Conservation (phyloP, 1,139 yeast species). For the Zygosaccharomyces sapae region DNA sequence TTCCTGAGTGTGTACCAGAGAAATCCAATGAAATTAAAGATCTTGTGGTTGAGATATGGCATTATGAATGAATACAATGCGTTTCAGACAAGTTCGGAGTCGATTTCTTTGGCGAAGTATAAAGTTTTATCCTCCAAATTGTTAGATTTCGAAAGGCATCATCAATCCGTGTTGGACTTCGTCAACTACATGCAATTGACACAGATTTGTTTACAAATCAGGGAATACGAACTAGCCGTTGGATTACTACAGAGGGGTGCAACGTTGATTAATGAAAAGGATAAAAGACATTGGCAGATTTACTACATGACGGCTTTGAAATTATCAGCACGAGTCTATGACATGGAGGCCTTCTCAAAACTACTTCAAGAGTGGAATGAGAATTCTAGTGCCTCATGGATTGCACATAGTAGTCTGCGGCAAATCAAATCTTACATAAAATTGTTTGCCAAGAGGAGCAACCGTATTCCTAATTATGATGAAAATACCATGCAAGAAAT, state of each 20-base stretch:
- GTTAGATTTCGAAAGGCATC: constrained; percentile 15
- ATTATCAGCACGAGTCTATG: constrained; percentile 18
- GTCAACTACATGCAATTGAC: constrained; percentile 27
- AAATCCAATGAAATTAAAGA: constrained; percentile 24
- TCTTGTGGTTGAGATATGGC: constrained; percentile 24
- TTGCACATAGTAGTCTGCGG: constrained; percentile 20
- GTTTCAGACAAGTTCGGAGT: constrained; percentile 5
- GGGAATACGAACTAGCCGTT: constrained; percentile 15
- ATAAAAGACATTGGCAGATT: constrained; percentile 21
- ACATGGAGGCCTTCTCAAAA: constrained; percentile 16
- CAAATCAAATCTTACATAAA: constrained; percentile 19
- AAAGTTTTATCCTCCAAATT: constrained; percentile 13
- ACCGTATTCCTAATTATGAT: constrained; percentile 5
- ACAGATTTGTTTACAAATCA: constrained; percentile 16
- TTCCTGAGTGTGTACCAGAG: constrained; percentile 17
- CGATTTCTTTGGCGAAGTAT: constrained; percentile 4
- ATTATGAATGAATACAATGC: constrained; percentile 7
- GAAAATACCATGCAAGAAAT: constrained; percentile 9
- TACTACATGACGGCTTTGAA: constrained; percentile 26
- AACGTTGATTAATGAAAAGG: constrained; percentile 11
- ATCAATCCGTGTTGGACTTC: constrained; percentile 17
- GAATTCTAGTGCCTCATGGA: constrained; percentile 19
- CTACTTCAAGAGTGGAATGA: constrained; percentile 25
- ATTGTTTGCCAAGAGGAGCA: constrained; percentile 16
- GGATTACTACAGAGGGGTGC: constrained; percentile 13